Conservation (phyloP, 148 eudicot genomes). For the Cornus controversa region DNA sequence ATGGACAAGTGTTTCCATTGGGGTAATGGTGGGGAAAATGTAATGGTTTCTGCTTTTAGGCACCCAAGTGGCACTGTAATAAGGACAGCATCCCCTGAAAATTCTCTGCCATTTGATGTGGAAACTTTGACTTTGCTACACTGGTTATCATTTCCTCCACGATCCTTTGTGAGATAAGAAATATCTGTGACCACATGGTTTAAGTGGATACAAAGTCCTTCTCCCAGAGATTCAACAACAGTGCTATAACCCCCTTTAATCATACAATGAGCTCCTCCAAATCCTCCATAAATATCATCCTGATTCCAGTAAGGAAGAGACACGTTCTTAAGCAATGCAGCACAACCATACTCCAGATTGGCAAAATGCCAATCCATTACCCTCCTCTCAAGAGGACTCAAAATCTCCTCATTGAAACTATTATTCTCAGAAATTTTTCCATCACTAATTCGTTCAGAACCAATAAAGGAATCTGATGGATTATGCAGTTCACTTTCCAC, state of each 20-base stretch:
- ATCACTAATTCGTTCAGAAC: constrained; percentile 24
- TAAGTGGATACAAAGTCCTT: constrained; percentile 72
- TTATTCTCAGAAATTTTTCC: constrained; percentile 20
- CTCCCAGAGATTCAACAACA: constrained; percentile 82
- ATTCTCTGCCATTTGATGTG: constrained; percentile 66
- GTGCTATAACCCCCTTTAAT: constrained; percentile 95
- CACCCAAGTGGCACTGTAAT: constrained; percentile 96
- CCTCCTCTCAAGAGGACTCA: constrained; percentile 96
- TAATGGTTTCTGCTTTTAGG: constrained; percentile 72
- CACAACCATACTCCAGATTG: constrained; percentile 97
- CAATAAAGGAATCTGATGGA: constrained; percentile 19
- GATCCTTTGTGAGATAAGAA: constrained; percentile 38
- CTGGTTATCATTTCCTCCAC: constrained; percentile 26
- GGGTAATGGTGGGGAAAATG: constrained; percentile 87
- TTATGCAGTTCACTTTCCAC: constrained; percentile 26
- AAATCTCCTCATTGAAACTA: constrained; percentile 37
- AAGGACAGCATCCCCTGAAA: constrained; percentile 80
- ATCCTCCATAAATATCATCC: constrained; percentile 98
- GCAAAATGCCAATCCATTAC: constrained; percentile 99
- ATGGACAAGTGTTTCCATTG: constrained; percentile 84
- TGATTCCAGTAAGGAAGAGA: constrained; percentile 99
- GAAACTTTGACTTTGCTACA: constrained; percentile 61
- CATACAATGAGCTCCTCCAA: constrained; percentile 99
- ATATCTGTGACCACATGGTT: constrained; percentile 78
- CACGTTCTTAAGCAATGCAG: constrained; percentile 83